These are phyloP conservation scores for Silene latifolia DNA, from an alignment of 148 eudicot genomes.

Conservation along the genomic window DNA sequence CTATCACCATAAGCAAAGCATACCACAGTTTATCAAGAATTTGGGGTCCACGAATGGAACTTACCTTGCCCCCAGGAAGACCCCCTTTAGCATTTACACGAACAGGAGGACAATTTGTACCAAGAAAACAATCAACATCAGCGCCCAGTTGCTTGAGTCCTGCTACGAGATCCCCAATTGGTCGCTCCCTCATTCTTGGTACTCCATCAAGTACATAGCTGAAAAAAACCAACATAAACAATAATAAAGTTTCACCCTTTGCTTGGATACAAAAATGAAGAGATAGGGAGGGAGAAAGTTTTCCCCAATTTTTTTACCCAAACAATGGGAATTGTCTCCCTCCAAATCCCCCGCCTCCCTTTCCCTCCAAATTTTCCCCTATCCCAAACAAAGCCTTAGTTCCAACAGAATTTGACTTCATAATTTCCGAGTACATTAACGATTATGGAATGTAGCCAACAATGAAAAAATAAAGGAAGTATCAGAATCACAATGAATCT, in stretches of 20 bases:
- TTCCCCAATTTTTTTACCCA: too few species aligned
- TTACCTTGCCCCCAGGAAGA: constrained; percentile 96
- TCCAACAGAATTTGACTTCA: background rate
- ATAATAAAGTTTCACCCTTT: background rate
- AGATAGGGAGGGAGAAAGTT: background rate
- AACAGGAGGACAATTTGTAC: constrained; percentile 95
- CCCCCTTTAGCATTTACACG: constrained; percentile 87
- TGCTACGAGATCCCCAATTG: constrained; percentile 84
- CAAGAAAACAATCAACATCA: constrained; percentile 86
- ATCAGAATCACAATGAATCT: background rate
- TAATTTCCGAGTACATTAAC: background rate
- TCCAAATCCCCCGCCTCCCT: background rate
- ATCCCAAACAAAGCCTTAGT: constrained; percentile 33
- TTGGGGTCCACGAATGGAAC: background rate
- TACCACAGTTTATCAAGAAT: background rate
- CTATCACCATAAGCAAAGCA: background rate
- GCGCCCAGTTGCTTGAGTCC: constrained; percentile 98
- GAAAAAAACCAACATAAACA: constrained; percentile 12
- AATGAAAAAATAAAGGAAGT: background rate
- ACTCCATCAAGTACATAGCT: constrained; percentile 96
- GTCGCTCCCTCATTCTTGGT: constrained; percentile 99
- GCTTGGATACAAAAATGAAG: background rate
- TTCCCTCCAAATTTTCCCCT: background rate
- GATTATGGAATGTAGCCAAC: background rate
- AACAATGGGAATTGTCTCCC: too few species aligned